Base-by-base conservation (phyloP, 1,139 yeast genomes). In the Saccharomyces uvarum region DNA sequence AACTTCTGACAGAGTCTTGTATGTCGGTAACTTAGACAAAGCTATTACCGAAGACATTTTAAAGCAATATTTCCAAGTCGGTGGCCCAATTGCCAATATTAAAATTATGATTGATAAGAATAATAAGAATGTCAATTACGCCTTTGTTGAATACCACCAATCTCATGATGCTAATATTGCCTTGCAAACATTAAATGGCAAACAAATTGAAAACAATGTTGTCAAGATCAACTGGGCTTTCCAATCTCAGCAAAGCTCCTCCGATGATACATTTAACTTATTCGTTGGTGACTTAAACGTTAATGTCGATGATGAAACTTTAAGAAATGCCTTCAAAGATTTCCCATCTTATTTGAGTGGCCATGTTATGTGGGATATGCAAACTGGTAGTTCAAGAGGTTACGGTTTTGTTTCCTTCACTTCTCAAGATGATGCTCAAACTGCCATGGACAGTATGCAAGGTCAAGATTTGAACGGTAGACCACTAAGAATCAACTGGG, bases 331-430 rank as follows among this genome's bases (percentile, higher is more conserved):
- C 6, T 90, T 90, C 67, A 63, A 75, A n/a, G 74, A 75, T 54
- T 87, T 81, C 68, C 75, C 75, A 21, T 79, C 90, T 3, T 74
- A 87, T 64, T 75, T 82, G 52, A 95, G 88, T 68, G 97, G 96
- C 16, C 91, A 89, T 63, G 96, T 90, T 44, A 90, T 90, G 96
- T 89, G 97, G 97, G 97, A 90, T 70, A 88, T 88, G 95, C 91
- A 86, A 68, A 87, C 95, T 24, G 91, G 95, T 41, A 76, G 96
- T 68, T 87, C 95, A 4, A 78, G 97, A 71, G 96, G 97, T 21
- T 90, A 89, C 67, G 97, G 97, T 1, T 90, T 90, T 72, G 95
- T 88, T n/a, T 85, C 95, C 1, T 90, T 89, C 66, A 70, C 76
- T 24, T 78, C 77, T 32, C 81, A 78, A 56, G 70, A 74, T 11